Evolutionary conservation across 2,329 filamentous ascomycete species (phyloP), one percentile per base, ranked within the genome.

Genomic region (Dothideomycetes sp.): DNA sequence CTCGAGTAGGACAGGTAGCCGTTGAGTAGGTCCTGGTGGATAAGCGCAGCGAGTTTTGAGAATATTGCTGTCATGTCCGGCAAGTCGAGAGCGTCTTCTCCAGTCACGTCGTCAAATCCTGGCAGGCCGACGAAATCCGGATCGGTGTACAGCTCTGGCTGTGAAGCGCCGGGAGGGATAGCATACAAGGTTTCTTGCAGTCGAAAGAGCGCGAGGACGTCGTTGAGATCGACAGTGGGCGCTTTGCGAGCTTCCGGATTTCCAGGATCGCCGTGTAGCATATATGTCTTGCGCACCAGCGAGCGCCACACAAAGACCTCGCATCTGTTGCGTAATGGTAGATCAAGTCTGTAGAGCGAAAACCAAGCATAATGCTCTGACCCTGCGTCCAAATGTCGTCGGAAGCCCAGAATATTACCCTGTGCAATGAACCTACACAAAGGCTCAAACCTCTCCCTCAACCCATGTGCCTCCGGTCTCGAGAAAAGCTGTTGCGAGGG

Each of bases 231-330:
- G 5, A 95, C 68, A 0, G 83, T 84, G 0, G 86, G 82, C 3
- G 86, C 41, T 51, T 73, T 74, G 50, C 71, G 77, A 3, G 69
- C 70, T 24, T 67, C 65, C 45, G 62, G 69, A 42, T 67, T 68
- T 1, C 81, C 81, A 28, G 78, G 76, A n/a, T 78, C 73, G 47
- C 88, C 91, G 12, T 77, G 83, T 10, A 91, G 68, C 8, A 89
- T 64, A 58, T 94, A 95, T 0, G 80, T 77, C 49, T 79, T 81
- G 20, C 87, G 76, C 13, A 82, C 76, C 5, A 96, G 71, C 1
- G 82, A 83, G 11, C 89, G 78, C 86, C 86, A 94, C 10, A 94
- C 75, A 2, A 93, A 68, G 1, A 85, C 77, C 42, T 91, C 82
- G 44, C 88, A 80, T 38, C 85, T 76, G 53, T 84, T 84, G 3